Base-by-base conservation (phyloP, 495 filamentous ascomycete species). In the Talaromyces thailandensis region DNA sequence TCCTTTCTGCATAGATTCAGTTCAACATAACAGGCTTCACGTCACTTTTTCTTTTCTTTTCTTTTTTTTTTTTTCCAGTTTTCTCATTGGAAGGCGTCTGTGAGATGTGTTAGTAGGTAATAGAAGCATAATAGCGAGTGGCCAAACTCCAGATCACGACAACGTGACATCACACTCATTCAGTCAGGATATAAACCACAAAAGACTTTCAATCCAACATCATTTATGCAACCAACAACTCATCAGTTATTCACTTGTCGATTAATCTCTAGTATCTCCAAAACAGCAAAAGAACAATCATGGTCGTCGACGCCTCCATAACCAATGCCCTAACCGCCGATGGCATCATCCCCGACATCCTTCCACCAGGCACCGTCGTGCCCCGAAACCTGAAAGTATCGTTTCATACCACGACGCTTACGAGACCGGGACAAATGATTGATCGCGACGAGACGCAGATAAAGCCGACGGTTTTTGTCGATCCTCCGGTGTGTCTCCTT, bases 301-400 rank as follows among this genome's bases (percentile, higher is more conserved):
- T 57, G 55, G 29, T 25, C 18, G 8, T 4, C 55, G 11, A 31
- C 28, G 11, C 65, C 62, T 16, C 64, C 61, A 62, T 67, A 25
- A 58, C 61, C 31, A 26, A 21, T 32, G 21, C 61, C 29, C 53
- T 63, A 35, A 16, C 55, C 26, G 43, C 32, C 11, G 32, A 63
- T 7, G 37, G 35, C 21, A 63, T 63, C 35, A 63, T 63, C 37
- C 52, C 52, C n/a, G 61, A 63, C 37, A 31, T 63, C 31, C 35
- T 63, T 9, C 31, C 61, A 21, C 11, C 61, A 16, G 53, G 53
- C 2, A 63, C 61, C 12, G 21, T n/a, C 25, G 35, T 63, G 25
- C 31, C 18, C 24, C 51, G 43, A n/a, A 63, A 58, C 18, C 61
- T 63, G 6, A 32, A 57, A 14, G 25, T 63, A 1, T 28, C 24